Evolutionary conservation across 768 basidiomycete species (phyloP), one percentile per base, ranked within the genome.

Genomic region (Chalciporus pseudorubinellus): DNA sequence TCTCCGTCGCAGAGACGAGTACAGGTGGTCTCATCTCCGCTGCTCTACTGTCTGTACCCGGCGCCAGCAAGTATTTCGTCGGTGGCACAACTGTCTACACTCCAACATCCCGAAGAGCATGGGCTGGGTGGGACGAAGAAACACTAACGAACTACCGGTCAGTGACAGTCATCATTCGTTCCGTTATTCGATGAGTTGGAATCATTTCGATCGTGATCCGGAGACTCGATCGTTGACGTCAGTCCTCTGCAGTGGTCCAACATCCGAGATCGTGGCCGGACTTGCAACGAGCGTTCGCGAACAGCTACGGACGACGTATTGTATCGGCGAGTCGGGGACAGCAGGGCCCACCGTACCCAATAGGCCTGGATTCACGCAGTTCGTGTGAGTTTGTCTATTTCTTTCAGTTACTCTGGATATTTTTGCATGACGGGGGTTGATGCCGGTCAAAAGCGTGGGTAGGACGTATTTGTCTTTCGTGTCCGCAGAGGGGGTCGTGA

Each of bases 21-120:
- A 36, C 60, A 22, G 60, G 60, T 21, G 60, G 60, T 20, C 56
- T 61, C 16, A 49, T 62, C 39, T 62, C 60, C 26, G 60, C 57
- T 22, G 22, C 56, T 12, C 47, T 62, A 0, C 48, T 62, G 8
- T 58, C 60, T 2, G 48, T 61, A 1, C 39, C 60, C 18, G 60
- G 60, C 14, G 60, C 60, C 9, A 61, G 60, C 31, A 47, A 47
- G 28, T 61, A 42, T 29, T 61, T 58, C 26, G 34, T 47, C 8
- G 53, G 60, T 31, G 60, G 60, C 10, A 43, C 51, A 31, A 62
- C 60, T 11, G 12, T 62, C 18, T 62, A 62, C 40, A 52, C 60
- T n/a, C 39, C 21, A 7, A 50, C 50, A n/a, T 52, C 60, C 4
- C 39, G 60, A 38, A 52, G 26, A 19, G 33, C 41, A 29, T 62